These are phyloP conservation scores for Scleroderma bovista DNA, from an alignment of 768 basidiomycete species.

Conservation along the genomic window DNA sequence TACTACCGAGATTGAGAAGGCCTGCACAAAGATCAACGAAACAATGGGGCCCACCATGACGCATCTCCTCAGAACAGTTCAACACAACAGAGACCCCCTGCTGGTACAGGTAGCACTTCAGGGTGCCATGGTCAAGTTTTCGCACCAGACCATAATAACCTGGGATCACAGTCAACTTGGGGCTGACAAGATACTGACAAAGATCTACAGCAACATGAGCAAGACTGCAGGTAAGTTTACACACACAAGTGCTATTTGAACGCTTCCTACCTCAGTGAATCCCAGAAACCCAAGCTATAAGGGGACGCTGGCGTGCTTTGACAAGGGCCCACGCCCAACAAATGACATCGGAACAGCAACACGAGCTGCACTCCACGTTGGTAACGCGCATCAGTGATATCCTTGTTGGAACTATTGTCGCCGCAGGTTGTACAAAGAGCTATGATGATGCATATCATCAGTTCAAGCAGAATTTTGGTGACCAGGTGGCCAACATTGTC, in stretches of 20 bases:
- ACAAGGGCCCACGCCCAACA: conserved; percentile 42
- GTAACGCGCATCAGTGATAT: conserved; percentile 42
- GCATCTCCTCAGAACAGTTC: conserved; percentile 15
- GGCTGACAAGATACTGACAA: conserved; percentile 22
- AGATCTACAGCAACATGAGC: conserved; percentile 36
- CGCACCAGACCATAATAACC: conserved; percentile 27
- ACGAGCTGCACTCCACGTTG: conserved; percentile 29
- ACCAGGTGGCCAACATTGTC: conserved; percentile 30
- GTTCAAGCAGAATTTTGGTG: conserved; percentile 31
- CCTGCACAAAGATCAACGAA: conserved; percentile 21
- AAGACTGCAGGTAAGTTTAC: conserved; percentile 36
- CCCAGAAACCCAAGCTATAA: conserved; percentile 45
- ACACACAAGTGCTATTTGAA: not conserved
- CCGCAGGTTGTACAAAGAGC: conserved; percentile 34
- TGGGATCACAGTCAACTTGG: conserved; percentile 31
- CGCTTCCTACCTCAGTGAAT: not conserved
- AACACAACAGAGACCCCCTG: conserved; percentile 30
- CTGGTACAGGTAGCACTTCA: conserved; percentile 37
- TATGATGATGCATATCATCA: conserved; percentile 27
- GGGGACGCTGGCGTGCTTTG: conserved; percentile 53
- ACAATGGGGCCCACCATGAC: conserved; percentile 28
- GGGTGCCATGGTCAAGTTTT: conserved; percentile 27
- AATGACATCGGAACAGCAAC: conserved; percentile 27
- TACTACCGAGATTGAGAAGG: conserved; percentile 23
- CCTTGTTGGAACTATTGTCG: conserved; percentile 37